These are phyloP conservation scores for Leccinellum luteum DNA, from an alignment of 768 basidiomycete species.

Conservation along the genomic window DNA sequence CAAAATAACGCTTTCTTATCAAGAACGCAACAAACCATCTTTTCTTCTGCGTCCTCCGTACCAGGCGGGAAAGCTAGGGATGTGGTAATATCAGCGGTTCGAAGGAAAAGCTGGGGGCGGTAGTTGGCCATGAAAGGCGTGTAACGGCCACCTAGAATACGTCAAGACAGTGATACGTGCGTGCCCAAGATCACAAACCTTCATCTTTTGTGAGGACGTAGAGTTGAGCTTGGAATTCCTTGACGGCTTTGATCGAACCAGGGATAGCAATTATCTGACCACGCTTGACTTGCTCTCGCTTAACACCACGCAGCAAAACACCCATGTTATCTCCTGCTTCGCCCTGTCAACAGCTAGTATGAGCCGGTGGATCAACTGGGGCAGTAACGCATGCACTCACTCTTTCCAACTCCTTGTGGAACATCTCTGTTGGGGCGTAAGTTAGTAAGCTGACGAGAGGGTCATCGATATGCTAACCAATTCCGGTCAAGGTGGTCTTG, in stretches of 20 bases:
- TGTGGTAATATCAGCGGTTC: conserved; percentile 92
- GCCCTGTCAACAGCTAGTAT: conserved; percentile 45
- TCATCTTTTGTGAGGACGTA: conserved; percentile 51
- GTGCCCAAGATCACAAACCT: conserved; percentile 35
- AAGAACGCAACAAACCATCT: conserved; percentile 58
- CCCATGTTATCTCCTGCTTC: conserved; percentile 99
- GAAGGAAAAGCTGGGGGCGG: conserved; percentile 92
- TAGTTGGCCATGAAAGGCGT: conserved; percentile 94
- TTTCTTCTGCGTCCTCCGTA: conserved; percentile 76
- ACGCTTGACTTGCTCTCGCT: conserved; percentile 92
- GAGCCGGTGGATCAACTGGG: background rate
- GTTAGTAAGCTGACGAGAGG: conserved; percentile 3
- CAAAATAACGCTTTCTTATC: background rate
- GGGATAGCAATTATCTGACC: conserved; percentile 90
- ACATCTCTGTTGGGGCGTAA: conserved; percentile 70
- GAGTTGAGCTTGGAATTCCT: conserved; percentile 91
- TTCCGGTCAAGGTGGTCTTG: conserved; percentile 95
- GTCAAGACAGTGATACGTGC: conserved; percentile 45
- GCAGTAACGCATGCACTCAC: conserved; percentile 37
- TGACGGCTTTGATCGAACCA: conserved; percentile 89
- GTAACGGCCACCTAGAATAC: conserved; percentile 61
- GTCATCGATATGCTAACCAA: conserved; percentile 46
- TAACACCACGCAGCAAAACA: conserved; percentile 91
- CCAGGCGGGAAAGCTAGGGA: conserved; percentile 83
- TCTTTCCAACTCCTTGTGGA: conserved; percentile 98